These are phyloP conservation scores for Bruguiera sexangula DNA, from an alignment of 345 rosid species.

Conservation along the genomic window DNA sequence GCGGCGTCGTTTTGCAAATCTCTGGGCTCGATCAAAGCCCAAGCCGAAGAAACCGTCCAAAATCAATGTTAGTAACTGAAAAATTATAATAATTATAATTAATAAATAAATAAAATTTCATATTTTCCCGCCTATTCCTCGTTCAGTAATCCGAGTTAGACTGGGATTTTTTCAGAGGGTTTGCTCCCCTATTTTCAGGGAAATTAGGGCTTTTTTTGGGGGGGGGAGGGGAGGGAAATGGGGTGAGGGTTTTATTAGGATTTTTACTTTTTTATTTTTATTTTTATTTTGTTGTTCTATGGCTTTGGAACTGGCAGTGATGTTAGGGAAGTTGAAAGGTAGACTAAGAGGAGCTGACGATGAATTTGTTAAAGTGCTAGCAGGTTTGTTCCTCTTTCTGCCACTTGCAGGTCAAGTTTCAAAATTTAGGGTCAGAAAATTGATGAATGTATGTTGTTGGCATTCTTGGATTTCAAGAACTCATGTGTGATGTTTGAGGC, in stretches of 20 bases:
- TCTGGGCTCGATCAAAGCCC: slow-evolving; percentile 43
- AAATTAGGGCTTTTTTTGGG: slow-evolving; percentile 19
- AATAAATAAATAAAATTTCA: not conserved
- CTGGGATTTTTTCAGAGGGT: not conserved
- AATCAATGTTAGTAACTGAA: slow-evolving; percentile 42
- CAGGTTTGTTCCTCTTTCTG: slow-evolving; percentile 42
- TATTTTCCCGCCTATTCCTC: not conserved
- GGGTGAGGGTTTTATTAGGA: not conserved
- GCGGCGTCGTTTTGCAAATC: slow-evolving; percentile 42
- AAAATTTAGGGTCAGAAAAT: not conserved
- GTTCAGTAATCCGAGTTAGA: not conserved
- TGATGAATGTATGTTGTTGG: no score
- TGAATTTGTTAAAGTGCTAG: slow-evolving; percentile 66
- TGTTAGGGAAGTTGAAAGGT: slow-evolving; percentile 48
- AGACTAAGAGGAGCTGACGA: slow-evolving; percentile 74
- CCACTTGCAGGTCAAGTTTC: not conserved
- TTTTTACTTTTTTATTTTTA: not conserved
- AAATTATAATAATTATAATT: no score
- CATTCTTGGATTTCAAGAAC: no score
- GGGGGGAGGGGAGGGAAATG: no score
- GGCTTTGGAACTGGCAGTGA: slow-evolving; percentile 35
- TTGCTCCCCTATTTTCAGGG: not conserved
- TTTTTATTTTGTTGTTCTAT: not conserved
- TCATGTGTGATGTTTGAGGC: no score
- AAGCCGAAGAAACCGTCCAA: slow-evolving; percentile 43